These are phyloP conservation scores for Effrenium voratum DNA, from an alignment of 73 alveolate species.

Conservation along the genomic window DNA sequence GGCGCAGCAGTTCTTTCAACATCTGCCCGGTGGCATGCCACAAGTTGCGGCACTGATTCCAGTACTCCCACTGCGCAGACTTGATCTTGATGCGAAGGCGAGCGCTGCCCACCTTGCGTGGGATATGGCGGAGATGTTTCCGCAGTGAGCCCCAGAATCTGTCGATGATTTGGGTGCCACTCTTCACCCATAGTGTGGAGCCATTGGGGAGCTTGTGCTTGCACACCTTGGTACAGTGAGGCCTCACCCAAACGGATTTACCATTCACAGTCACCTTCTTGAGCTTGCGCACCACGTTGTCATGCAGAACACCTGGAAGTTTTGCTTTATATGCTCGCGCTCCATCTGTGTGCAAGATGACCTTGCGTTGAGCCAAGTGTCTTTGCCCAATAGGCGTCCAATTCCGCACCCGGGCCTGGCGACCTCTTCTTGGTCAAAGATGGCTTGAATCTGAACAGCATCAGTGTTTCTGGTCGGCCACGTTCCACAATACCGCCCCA, in stretches of 20 bases:
- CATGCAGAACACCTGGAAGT: too few relatives aligned
- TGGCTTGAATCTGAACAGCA: background rate
- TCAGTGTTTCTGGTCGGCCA: background rate
- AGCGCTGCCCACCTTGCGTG: background rate
- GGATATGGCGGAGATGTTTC: background rate
- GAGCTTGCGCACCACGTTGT: too few relatives aligned
- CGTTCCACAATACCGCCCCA: background rate
- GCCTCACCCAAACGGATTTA: slow-evolving; percentile 5
- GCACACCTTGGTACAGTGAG: background rate
- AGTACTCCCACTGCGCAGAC: background rate
- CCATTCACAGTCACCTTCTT: too few relatives aligned
- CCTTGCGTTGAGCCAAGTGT: too few relatives aligned
- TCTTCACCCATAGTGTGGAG: background rate
- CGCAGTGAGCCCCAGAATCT: background rate
- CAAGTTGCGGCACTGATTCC: background rate
- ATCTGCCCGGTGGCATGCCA: background rate
- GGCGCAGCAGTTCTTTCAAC: background rate
- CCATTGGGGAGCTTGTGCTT: background rate
- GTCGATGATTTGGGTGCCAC: background rate
- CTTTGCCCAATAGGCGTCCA: too few relatives aligned
- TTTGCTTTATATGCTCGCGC: too few relatives aligned
- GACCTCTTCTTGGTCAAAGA: too few relatives aligned
- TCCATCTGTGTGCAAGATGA: too few relatives aligned
- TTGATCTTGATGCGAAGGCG: background rate
- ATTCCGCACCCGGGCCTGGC: too few relatives aligned